phyloP scores from a whole-genome alignment of 2,329 filamentous ascomycete species.

The Botrytis deweyae region DNA sequence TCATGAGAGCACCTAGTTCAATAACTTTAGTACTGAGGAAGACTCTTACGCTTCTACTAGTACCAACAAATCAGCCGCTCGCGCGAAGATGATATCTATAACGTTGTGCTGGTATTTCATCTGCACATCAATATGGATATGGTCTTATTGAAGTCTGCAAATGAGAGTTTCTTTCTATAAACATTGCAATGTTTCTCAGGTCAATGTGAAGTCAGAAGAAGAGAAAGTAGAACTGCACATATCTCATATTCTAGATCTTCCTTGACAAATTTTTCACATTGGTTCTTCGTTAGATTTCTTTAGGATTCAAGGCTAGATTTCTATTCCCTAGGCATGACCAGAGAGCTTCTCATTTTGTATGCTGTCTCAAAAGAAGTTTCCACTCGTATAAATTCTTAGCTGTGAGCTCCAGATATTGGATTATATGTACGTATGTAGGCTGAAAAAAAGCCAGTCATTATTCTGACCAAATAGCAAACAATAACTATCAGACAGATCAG shows the following conservation, averaged over 20 bases:
- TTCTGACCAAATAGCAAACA: not conserved
- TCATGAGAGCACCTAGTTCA: not conserved
- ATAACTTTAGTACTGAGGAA: not conserved
- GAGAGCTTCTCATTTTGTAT: not conserved
- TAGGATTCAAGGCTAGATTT: not conserved
- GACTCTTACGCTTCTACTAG: not conserved
- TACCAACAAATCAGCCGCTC: not conserved
- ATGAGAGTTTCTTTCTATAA: not conserved
- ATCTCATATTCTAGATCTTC: not conserved
- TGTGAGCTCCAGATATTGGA: not conserved
- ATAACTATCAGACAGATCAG: not conserved
- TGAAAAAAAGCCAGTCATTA: not conserved
- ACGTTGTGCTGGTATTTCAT: not conserved
- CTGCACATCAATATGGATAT: not conserved
- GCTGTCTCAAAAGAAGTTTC: not conserved
- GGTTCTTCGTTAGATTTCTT: accelerated
- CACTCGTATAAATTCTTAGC: not conserved
- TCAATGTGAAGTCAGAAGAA: not conserved
- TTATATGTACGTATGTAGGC: not conserved
- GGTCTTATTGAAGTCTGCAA: not conserved
- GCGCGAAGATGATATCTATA: not conserved
- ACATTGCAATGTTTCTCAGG: not conserved
- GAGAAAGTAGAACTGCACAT: not conserved
- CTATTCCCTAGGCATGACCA: not conserved
- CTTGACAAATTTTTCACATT: not conserved